Conservation (phyloP, 768 basidiomycete genomes). For the Strobilomyces confusus region DNA sequence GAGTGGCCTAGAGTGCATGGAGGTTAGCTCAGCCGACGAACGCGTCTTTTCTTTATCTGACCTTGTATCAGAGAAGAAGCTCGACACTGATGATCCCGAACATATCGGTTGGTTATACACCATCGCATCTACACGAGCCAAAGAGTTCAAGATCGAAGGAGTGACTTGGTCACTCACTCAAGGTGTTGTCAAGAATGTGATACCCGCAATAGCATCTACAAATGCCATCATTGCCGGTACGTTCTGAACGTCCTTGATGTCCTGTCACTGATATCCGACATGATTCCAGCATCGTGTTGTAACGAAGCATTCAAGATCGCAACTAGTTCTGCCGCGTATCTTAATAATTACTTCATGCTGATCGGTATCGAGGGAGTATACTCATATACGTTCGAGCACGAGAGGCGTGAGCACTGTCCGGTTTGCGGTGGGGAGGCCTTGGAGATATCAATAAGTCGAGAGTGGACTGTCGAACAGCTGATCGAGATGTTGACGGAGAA, state of each 20-base stretch:
- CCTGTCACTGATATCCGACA: conserved; percentile 2
- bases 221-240: conserved; percentile 96
- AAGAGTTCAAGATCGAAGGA: conserved; percentile 95
- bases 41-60: neutral
- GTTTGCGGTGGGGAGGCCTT: conserved; percentile 93
- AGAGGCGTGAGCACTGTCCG: conserved; percentile 89
- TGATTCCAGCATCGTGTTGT: conserved; percentile 78
- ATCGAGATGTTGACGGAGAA: conserved; percentile 85
- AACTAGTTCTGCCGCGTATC: conserved; percentile 87
- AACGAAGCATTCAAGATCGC: conserved; percentile 99
- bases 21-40: conserved; percentile 43
- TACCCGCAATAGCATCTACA: conserved; percentile 97
- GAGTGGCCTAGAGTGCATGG: conserved; percentile 96
- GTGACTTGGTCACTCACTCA: conserved; percentile 98
- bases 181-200: conserved; percentile 99
- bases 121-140: conserved; percentile 74
- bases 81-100: conserved; percentile 97
- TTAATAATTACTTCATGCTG: conserved; percentile 98
- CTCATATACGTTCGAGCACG: conserved; percentile 95
- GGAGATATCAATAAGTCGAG: conserved; percentile 63
- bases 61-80: conserved; percentile 64
- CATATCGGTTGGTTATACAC: conserved; percentile 93
- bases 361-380: conserved; percentile 96
- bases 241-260: conserved; percentile 11
- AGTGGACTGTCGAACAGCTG: conserved; percentile 78